Evolutionary conservation across 306 rosid genomes (phyloP).

Genomic region (Erythrophleum fordii): DNA sequence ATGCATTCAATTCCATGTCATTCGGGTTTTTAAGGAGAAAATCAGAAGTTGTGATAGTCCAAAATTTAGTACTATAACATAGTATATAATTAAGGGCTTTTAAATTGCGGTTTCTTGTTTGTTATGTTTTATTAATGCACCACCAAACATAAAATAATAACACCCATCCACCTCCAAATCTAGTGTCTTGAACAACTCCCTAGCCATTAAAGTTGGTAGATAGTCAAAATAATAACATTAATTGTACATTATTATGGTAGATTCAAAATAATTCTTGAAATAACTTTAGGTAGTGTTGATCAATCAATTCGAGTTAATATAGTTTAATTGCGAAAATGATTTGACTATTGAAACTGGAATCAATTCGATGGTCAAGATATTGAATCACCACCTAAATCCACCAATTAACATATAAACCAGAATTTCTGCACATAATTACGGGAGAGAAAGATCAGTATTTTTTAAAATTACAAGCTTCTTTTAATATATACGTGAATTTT

Average conservation of each 20-base stretch:
- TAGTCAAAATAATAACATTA: conserved; percentile 20
- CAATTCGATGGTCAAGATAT: no score
- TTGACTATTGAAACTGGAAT: no score
- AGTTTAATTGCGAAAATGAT: no score
- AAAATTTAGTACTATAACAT: no score
- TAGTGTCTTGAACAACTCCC: not conserved
- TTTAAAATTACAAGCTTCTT: no score
- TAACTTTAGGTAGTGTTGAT: not conserved
- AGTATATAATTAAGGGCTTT: not conserved
- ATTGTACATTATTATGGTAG: conserved; percentile 38
- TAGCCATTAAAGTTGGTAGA: not conserved
- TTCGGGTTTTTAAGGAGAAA: no score
- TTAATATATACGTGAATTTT: no score
- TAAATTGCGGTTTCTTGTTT: not conserved
- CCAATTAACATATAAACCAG: no score
- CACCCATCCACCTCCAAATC: conserved; percentile 33
- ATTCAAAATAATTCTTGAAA: conserved; percentile 32
- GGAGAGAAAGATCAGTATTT: no score
- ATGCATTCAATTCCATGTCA: not conserved
- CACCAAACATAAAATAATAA: conserved; percentile 34
- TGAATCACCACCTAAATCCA: no score
- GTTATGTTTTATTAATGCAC: conserved; percentile 37
- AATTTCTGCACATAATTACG: no score
- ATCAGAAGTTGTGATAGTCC: not conserved
- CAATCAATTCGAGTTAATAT: no score